Base-by-base conservation (phyloP, 1,284 basidiomycete species). In the Ustilago hordei region DNA sequence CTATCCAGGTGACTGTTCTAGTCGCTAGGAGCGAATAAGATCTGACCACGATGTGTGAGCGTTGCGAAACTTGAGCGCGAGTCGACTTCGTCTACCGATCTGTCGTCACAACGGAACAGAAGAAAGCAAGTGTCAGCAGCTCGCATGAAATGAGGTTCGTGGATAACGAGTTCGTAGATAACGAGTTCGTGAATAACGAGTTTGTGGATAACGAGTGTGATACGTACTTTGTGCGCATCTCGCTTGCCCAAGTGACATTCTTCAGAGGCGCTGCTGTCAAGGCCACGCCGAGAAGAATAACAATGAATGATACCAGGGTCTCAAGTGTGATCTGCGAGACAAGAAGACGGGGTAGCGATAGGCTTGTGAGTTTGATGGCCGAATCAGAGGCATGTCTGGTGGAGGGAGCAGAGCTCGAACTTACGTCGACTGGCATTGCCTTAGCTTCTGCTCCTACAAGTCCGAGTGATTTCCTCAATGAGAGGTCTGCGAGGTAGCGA, bases 231-330 rank as follows among this genome's bases (percentile, higher is more conserved):
- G 90, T 91, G 81, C 90, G 90, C 93, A 94, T 94, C 87, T 95
- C 93, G 81, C 92, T 93, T n/a, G 93, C 90, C 93, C 93, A 95
- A 38, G 92, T 91, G 70, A 93, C 92, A 80, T 93, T 92, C 78
- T 91, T 92, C 48, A 94, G 86, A 38, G 89, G 86, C 3, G 92
- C 89, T n/a, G 91, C 89, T 73, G 90, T 91, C 62, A 93, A 80
- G 11, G 90, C 90, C 36, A 92, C 91, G 11, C 92, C 93, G 4
- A 93, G 69, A 7, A 91, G 91, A 15, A 92, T 92, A 8, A 93
- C 75, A 11, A 91, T 80, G n/a, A 94, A 88, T 0, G 91, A 90
- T 54, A 90, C 69, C 23, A 92, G 78, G 6, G 91, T 89, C 85
- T 94, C 93, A 38, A 91, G 69, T 23, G 92, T 87, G 69, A 92